A percentile compares a stretch with the other conserved stretches of the same genome.
Evolutionary conservation across 768 basidiomycete genomes (phyloP).

Genomic region (Cyathus striatus): DNA sequence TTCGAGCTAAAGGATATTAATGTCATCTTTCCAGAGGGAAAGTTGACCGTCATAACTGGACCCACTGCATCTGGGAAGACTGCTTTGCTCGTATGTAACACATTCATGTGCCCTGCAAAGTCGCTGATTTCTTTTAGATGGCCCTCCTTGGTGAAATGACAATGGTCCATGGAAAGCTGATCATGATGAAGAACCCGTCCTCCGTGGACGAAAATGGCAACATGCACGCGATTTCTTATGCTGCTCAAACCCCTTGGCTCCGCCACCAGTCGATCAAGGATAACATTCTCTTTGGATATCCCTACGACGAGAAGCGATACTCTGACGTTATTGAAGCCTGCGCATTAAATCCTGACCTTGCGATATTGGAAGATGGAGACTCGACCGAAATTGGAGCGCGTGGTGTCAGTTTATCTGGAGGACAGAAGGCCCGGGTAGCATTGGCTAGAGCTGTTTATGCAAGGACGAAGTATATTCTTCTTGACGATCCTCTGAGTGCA

Average conservation of each 20-base stretch:
- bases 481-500: constrained; percentile 60
- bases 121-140: constrained; percentile 34
- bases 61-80: constrained; percentile 85
- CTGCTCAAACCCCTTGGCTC: constrained; percentile 69
- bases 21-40: constrained; percentile 66
- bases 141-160: constrained; percentile 74
- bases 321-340: constrained; percentile 77
- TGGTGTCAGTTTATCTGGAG: constrained; percentile 52
- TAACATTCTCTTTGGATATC: constrained; percentile 78
- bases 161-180: constrained; percentile 38
- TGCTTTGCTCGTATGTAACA: constrained; percentile 53
- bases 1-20: constrained; percentile 69
- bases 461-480: constrained; percentile 38
- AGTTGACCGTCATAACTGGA: constrained; percentile 68
- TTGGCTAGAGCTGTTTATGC: constrained; percentile 63
- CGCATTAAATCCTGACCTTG: constrained; percentile 75
- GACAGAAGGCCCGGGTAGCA: constrained; percentile 64
- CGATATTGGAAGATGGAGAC: constrained; percentile 84
- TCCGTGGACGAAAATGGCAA: constrained; percentile 55
- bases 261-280: constrained; percentile 71
- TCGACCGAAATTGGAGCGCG: constrained; percentile 77
- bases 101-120: background rate
- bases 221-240: constrained; percentile 64
- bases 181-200: constrained; percentile 62
- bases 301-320: constrained; percentile 70